Percentiles rank a stretch among this genome's conserved stretches.
These are phyloP conservation scores for Camellia sinensis DNA, from an alignment of 148 eudicot genomes.

Conservation along the genomic window DNA sequence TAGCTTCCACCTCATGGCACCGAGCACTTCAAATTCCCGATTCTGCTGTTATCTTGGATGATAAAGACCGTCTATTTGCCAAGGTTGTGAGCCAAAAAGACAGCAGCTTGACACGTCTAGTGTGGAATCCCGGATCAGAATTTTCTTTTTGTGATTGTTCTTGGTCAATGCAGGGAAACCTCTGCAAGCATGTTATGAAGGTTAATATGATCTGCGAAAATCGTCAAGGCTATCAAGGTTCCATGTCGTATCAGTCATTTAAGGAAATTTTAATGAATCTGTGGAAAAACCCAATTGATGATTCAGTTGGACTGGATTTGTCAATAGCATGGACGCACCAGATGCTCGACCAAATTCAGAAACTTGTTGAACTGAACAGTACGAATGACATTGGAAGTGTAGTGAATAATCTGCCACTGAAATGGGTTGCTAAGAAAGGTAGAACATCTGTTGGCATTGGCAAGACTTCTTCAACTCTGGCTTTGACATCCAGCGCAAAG, in stretches of 20 bases:
- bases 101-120: constrained; percentile 33
- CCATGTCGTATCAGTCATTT: constrained; percentile 66
- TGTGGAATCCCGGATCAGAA: constrained; percentile 86
- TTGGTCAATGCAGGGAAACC: constrained; percentile 82
- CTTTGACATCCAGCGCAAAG: constrained; percentile 22
- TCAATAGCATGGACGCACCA: constrained; percentile 73
- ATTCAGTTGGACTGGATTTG: constrained; percentile 69
- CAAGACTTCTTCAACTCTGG: constrained; percentile 27
- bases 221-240: constrained; percentile 26
- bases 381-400: constrained; percentile 47
- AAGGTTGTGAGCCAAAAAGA: constrained; percentile 70
- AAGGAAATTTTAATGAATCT: constrained; percentile 45
- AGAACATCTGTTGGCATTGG: constrained; percentile 31
- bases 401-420: constrained; percentile 55
- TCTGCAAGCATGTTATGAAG: constrained; percentile 87
- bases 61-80: constrained; percentile 40
- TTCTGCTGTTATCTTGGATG: constrained; percentile 53
- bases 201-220: constrained; percentile 71
- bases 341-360: constrained; percentile 63
- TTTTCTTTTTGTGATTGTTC: constrained; percentile 92
- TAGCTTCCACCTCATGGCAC: constrained; percentile 88
- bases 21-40: constrained; percentile 80
- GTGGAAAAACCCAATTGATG: constrained; percentile 62
- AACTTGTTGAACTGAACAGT: constrained; percentile 55
- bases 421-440: constrained; percentile 56